Base-by-base conservation (phyloP, 2,329 filamentous ascomycete species). In the Madurella fahalii region DNA sequence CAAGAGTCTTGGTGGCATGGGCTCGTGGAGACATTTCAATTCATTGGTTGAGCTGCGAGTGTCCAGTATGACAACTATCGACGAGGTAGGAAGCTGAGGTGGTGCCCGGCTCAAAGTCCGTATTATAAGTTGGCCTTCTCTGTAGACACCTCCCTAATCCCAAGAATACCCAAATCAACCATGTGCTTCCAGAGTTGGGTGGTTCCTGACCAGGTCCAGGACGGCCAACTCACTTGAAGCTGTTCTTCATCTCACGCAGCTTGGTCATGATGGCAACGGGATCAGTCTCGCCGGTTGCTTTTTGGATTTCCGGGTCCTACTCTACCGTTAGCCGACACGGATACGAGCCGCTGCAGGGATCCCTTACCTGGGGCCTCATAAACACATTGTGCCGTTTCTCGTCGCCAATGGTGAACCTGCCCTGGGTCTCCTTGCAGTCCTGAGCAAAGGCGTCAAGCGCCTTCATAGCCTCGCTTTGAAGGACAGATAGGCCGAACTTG, bases 301-400 rank as follows among this genome's bases (percentile, higher is more conserved):
- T 88, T 67, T 95, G 90, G 51, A 99, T 86, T 58, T 82, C 82
- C 0, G 90, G 88, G 64, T 96, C 92, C 82, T 91, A 53, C 25
- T 12, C 11, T 18, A 25, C 8, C 13, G 53, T 67, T 30, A 65
- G 58, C 34, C 30, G n/a, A 37, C 5, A 11, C 4, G 9, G 12
- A 4, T 5, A 16, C 9, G 17, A 25, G 7, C n/a, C 11, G 39
- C 1, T n/a, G n/a, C 2, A 9, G 34, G 37, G 8, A 40, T 8
- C 7, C 72, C 83, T 76, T 74, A 90, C 88, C 63, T 87, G 78
- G 37, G 95, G 80, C 62, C 89, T 82, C 94, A 99, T 97, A 67
- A 99, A 99, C 1, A 96, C 90, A 66, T 99, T 99, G 71, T 97
- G 91, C 74, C 89, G 76, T 86, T 97, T 97, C 74, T 99, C 94